phyloP scores from a whole-genome alignment of 2,329 filamentous ascomycete species.

The Myriosclerotinia curreyana region DNA sequence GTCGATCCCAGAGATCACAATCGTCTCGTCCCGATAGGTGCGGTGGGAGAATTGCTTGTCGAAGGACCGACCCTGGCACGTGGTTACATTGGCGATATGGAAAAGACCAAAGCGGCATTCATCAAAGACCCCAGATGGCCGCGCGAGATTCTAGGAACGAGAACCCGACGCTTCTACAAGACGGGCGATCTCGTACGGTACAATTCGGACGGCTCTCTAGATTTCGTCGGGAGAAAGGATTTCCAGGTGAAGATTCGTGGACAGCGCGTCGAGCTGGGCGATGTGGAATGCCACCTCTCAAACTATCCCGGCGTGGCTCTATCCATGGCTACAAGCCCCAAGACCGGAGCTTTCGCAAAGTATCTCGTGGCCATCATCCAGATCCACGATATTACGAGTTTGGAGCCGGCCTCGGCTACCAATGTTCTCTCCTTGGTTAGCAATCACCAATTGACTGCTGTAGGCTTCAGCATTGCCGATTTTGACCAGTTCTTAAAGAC shows the following conservation, averaged over 20 bases:
- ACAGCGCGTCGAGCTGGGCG: slow-evolving; percentile 61
- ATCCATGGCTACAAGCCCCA: slow-evolving; percentile 17
- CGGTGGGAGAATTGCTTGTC: slow-evolving; percentile 42
- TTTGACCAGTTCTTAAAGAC: slow-evolving; percentile 8
- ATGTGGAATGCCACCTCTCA: slow-evolving; percentile 46
- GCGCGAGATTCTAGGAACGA: background rate
- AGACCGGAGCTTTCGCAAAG: slow-evolving; percentile 13
- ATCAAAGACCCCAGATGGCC: slow-evolving; percentile 39
- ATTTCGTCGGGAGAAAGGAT: slow-evolving; percentile 61
- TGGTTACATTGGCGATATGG: slow-evolving; percentile 43
- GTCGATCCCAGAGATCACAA: slow-evolving; percentile 43
- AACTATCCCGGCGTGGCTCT: slow-evolving; percentile 3
- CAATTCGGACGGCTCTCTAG: slow-evolving; percentile 55
- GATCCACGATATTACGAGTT: background rate
- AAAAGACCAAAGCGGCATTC: slow-evolving; percentile 41
- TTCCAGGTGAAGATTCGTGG: slow-evolving; percentile 64
- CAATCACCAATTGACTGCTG: background rate
- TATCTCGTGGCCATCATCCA: slow-evolving; percentile 19
- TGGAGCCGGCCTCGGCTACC: background rate
- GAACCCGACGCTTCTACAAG: slow-evolving; percentile 51
- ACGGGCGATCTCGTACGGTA: slow-evolving; percentile 57
- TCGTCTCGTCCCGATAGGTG: slow-evolving; percentile 39
- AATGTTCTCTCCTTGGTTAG: slow-evolving; percentile 3
- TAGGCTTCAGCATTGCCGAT: slow-evolving; percentile 8
- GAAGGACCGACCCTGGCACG: slow-evolving; percentile 42